A percentile compares a stretch with the other conserved stretches of the same genome.
phyloP scores from a whole-genome alignment of 2,329 filamentous ascomycete species.

The Lasiodiplodia sp. region DNA sequence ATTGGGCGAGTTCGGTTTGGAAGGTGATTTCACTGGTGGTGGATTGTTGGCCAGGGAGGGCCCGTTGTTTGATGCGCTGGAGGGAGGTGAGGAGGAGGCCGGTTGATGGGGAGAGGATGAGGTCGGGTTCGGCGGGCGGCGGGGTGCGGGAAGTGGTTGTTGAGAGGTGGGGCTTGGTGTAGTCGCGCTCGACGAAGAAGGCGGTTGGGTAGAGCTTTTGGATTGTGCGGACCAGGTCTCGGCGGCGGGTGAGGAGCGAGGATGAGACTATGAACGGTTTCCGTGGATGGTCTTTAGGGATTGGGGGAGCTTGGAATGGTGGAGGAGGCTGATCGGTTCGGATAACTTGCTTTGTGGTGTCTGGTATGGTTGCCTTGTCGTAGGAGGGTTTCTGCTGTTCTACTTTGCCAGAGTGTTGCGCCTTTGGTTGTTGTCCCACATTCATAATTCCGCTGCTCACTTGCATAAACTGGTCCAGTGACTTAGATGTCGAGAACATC shows the following conservation, averaged over 20 bases:
- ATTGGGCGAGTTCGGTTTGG: conserved; percentile 48
- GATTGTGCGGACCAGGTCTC: conserved; percentile 59
- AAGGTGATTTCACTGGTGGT: conserved; percentile 26
- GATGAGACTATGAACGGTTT: conserved; percentile 62
- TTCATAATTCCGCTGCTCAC: conserved; percentile 40
- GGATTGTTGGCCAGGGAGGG: conserved; percentile 66
- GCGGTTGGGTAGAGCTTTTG: conserved; percentile 58
- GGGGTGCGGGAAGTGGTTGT: neutral
- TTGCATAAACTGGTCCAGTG: conserved; percentile 61
- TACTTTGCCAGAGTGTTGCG: no score
- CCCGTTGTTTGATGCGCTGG: conserved; percentile 74
- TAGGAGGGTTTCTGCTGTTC: neutral
- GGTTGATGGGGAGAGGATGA: conserved; percentile 72
- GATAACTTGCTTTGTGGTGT: no score
- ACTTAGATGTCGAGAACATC: conserved; percentile 50
- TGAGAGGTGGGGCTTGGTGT: conserved; percentile 43
- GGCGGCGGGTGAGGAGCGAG: conserved; percentile 51
- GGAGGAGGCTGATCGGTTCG: neutral
- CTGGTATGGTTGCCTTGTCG: neutral
- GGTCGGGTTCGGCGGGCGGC: conserved; percentile 68
- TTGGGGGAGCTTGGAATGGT: conserved; percentile 28
- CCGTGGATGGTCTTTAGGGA: conserved; percentile 36
- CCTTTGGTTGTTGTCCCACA: neutral
- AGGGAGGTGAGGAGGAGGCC: conserved; percentile 76
- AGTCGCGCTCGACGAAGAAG: conserved; percentile 68